A percentile compares a stretch with the other conserved stretches of the same genome.
Evolutionary conservation across 768 basidiomycete species (phyloP).

Genomic region (Leccinum sublutescens): DNA sequence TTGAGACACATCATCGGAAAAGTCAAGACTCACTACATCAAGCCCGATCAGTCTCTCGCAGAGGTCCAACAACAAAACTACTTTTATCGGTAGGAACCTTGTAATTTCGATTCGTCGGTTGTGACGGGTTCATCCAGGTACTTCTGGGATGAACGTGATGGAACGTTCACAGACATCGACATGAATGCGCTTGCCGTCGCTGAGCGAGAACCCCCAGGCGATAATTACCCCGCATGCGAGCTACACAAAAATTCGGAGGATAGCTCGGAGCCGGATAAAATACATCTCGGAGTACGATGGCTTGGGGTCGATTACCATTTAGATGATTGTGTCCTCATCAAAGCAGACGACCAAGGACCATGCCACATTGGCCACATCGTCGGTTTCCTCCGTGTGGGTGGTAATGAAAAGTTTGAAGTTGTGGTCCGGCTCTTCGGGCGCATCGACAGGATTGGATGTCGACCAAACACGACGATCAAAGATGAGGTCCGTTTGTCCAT

Average conservation of each 20-base stretch:
- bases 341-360: slow-evolving; percentile 41
- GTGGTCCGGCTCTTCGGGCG: slow-evolving; percentile 50
- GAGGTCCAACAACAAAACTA: slow-evolving; percentile 39
- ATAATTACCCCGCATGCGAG: slow-evolving; percentile 56
- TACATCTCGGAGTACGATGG: slow-evolving; percentile 46
- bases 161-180: slow-evolving; percentile 46
- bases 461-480: slow-evolving; percentile 41
- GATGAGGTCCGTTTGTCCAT: slow-evolving; percentile 50
- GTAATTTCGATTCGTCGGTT: not conserved
- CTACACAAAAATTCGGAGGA: slow-evolving; percentile 32
- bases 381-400: slow-evolving; percentile 26
- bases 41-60: slow-evolving; percentile 24
- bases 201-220: slow-evolving; percentile 33
- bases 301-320: slow-evolving; percentile 53
- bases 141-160: slow-evolving; percentile 45
- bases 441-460: slow-evolving; percentile 34
- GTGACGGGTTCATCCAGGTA: slow-evolving; percentile 38
- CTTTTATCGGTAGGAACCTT: slow-evolving; percentile 53
- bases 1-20: not conserved
- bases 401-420: slow-evolving; percentile 24
- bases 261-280: slow-evolving; percentile 25
- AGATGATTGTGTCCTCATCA: slow-evolving; percentile 60
- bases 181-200: slow-evolving; percentile 15
- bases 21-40: slow-evolving; percentile 40
- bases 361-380: slow-evolving; percentile 57